A percentile compares a stretch with the other conserved stretches of the same genome.
phyloP scores from a whole-genome alignment of 352 stramenopile genomes.

The Phytophthora lateralis region DNA sequence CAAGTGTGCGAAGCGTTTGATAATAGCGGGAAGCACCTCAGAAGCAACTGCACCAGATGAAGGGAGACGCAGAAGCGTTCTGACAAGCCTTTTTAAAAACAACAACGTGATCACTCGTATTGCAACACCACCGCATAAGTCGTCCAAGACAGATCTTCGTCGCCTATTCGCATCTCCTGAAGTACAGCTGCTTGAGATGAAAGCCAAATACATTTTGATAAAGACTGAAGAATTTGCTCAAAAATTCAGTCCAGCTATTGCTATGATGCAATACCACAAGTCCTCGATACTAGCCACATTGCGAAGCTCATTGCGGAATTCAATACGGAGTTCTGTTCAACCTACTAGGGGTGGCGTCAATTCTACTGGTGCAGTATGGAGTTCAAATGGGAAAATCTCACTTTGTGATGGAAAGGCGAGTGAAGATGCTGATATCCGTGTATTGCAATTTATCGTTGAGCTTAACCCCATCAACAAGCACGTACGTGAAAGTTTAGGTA shows the following conservation, averaged over 20 bases:
- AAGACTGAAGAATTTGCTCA: constrained; percentile 50
- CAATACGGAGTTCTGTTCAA: background rate
- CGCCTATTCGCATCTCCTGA: constrained; percentile 46
- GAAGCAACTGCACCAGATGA: background rate
- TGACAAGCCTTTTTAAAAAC: background rate
- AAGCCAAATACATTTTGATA: constrained; percentile 45
- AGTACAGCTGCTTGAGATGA: constrained; percentile 58
- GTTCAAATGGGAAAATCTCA: constrained; percentile 11
- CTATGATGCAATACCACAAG: constrained; percentile 4
- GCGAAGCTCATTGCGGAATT: constrained; percentile 28
- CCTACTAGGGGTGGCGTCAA: constrained; percentile 35
- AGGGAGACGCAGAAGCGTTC: background rate
- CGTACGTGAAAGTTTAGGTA: constrained; percentile 40
- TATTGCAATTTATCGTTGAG: constrained; percentile 52
- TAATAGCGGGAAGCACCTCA: background rate
- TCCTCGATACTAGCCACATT: constrained; percentile 39
- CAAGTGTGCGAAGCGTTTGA: constrained; percentile 35
- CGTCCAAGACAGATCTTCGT: constrained; percentile 16
- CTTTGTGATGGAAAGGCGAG: background rate
- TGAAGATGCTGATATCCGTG: constrained; percentile 10
- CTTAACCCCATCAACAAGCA: constrained; percentile 54
- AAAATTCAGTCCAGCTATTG: constrained; percentile 25
- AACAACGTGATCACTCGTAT: constrained; percentile 4
- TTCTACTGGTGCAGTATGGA: constrained; percentile 33
- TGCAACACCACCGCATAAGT: background rate